A percentile compares a stretch with the other conserved stretches of the same genome.
phyloP scores from a whole-genome alignment of 768 basidiomycete species.

The Pleurotus tuoliensis region DNA sequence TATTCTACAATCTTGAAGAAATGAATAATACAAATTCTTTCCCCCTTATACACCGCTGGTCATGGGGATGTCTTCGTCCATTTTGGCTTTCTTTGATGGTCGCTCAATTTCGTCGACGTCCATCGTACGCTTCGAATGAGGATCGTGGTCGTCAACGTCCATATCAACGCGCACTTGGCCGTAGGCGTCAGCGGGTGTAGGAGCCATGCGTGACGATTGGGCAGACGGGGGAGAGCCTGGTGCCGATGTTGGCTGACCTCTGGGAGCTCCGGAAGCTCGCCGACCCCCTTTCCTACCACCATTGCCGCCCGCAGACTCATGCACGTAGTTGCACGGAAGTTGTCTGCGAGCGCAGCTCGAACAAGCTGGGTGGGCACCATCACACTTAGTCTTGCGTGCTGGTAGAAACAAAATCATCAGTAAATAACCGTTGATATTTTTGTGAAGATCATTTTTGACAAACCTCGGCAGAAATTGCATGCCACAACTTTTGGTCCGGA shows the following conservation, averaged over 20 bases:
- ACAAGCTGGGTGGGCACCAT: conserved; percentile 82
- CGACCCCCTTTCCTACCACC: conserved; percentile 43
- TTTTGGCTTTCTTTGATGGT: conserved; percentile 70
- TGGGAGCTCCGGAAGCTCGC: conserved; percentile 49
- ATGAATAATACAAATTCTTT: conserved; percentile 18
- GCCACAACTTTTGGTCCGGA: conserved; percentile 86
- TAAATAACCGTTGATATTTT: neutral
- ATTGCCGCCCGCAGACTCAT: conserved; percentile 39
- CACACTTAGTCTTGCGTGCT: conserved; percentile 90
- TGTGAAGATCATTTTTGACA: conserved; percentile 14
- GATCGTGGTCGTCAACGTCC: conserved; percentile 38
- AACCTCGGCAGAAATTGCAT: conserved; percentile 87
- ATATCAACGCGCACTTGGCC: conserved; percentile 34
- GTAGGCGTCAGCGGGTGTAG: conserved; percentile 30
- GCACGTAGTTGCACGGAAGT: conserved; percentile 77
- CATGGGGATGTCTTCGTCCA: conserved; percentile 43
- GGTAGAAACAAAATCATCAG: neutral
- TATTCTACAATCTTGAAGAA: conserved; percentile 31
- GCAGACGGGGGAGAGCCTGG: conserved; percentile 45
- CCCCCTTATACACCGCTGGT: conserved; percentile 46
- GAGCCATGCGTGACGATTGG: conserved; percentile 52
- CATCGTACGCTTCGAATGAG: conserved; percentile 58
- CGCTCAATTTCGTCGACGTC: conserved; percentile 50
- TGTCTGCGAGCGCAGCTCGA: conserved; percentile 77
- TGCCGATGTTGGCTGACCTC: conserved; percentile 32